Base-by-base conservation (phyloP, 2,329 filamentous ascomycete genomes). In the Mycosphaerella arachidis region DNA sequence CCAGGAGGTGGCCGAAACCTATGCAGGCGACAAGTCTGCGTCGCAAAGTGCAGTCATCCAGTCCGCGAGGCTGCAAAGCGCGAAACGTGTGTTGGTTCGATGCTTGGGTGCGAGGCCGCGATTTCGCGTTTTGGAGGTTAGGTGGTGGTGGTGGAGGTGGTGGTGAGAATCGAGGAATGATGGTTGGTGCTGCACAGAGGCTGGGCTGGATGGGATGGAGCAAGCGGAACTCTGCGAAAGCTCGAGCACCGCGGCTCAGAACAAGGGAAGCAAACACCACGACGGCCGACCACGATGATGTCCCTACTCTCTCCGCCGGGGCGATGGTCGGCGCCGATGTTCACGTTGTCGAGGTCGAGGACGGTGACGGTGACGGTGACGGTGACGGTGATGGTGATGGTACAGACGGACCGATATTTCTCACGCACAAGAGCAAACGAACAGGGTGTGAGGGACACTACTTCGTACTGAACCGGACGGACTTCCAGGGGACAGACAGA, bases 21-120 rank as follows among this genome's bases (percentile, higher is more conserved):
- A 24, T 24, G 24, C 43, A 48, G 29, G 54, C 54, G 54, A 56
- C 27, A 30, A 3, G 31, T 29, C 30, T 33, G 30, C 54, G 45
- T 33, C 40, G 54, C 31, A 20, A 37, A 12, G 18, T 29, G 37
- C 24, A 56, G 54, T 56, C 54, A 56, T 56, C 53, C 53, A 55
- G 53, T 46, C 53, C 45, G 54, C 54, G 54, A 31, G 7, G 53
- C 24, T 45, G n/a, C 1, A 43, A 13, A 43, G 40, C 40, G 40
- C 40, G 40, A 43, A n/a, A 18, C 40, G 40, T 20, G 40, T 5
- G 48, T 20, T 7, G 8, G 27, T 27, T 20, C 37, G 12, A 30
- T n/a, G 37, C 10, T 29, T 7, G 37, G 4, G 35, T 45, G 37
- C 20, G 29, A 20, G 30, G 48, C 13, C 30, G 55, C 20, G 35